Percentiles rank a stretch among this genome's conserved stretches.
These are phyloP conservation scores for Litchi chinensis DNA, from an alignment of 345 rosid species.

Conservation along the genomic window DNA sequence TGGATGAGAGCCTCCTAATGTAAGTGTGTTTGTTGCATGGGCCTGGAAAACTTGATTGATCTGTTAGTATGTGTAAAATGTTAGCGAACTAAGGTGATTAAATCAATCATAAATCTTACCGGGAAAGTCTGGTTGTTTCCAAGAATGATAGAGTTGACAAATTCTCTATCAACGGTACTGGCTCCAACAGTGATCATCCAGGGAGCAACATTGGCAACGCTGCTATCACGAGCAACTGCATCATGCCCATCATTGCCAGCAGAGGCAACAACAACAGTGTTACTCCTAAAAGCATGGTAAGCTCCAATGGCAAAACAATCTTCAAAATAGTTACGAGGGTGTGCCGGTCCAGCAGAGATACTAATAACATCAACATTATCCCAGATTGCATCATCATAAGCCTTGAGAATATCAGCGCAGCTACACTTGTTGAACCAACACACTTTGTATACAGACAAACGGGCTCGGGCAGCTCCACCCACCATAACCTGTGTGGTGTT, in stretches of 20 bases:
- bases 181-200: slow-evolving; percentile 19
- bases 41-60: no score
- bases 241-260: slow-evolving; percentile 13
- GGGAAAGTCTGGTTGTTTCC: no score
- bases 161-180: slow-evolving; percentile 13
- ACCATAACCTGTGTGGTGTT: no score
- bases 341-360: not conserved
- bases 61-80: no score
- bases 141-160: not conserved
- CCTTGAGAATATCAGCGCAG: slow-evolving; percentile 10
- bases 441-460: slow-evolving; percentile 18
- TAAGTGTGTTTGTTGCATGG: no score
- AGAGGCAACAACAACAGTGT: slow-evolving; percentile 15
- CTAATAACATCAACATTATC: slow-evolving; percentile 21
- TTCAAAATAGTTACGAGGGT: not conserved
- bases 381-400: slow-evolving; percentile 9
- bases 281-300: slow-evolving; percentile 11
- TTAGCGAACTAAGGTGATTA: no score
- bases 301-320: slow-evolving; percentile 15
- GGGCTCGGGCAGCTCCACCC: slow-evolving; percentile 19
- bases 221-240: not conserved
- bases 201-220: slow-evolving; percentile 3
- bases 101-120: no score
- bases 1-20: no score
- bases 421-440: slow-evolving; percentile 2